Conservation (phyloP, 1,139 yeast genomes). For the Scheffersomyces parashehatae region DNA sequence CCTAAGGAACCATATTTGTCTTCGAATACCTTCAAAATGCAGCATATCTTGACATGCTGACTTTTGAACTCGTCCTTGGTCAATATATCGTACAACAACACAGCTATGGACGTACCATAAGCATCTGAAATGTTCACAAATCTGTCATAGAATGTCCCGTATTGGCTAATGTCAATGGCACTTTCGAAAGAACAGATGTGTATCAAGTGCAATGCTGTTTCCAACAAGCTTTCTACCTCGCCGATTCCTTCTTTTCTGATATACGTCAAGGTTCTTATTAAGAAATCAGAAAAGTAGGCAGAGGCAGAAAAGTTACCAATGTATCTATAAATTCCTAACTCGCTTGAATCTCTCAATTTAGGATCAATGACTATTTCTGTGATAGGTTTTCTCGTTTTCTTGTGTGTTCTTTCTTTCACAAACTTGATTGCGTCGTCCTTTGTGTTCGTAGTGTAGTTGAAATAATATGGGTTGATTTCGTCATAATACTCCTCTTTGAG, state of each 20-base stretch:
- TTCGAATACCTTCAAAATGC: slow-evolving; percentile 46
- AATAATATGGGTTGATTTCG: slow-evolving; percentile 76
- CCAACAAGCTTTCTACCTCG: slow-evolving; percentile 57
- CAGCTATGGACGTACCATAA: slow-evolving; percentile 45
- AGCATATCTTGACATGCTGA: slow-evolving; percentile 55
- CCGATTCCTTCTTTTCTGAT: slow-evolving; percentile 37
- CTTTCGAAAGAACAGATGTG: slow-evolving; percentile 52
- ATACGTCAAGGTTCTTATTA: slow-evolving; percentile 50
- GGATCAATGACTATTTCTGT: slow-evolving; percentile 56
- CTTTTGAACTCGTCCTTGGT: slow-evolving; percentile 36
- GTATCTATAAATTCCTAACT: slow-evolving; percentile 34
- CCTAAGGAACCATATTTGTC: slow-evolving; percentile 25
- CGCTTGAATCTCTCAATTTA: slow-evolving; percentile 21
- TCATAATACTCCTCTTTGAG: slow-evolving; percentile 59
- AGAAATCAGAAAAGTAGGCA: slow-evolving; percentile 50
- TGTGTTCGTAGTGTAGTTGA: slow-evolving; percentile 74
- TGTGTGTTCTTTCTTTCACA: slow-evolving; percentile 43
- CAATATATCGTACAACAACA: slow-evolving; percentile 46
- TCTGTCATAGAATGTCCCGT: slow-evolving; percentile 37
- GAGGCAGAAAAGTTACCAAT: slow-evolving; percentile 52
- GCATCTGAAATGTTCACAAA: slow-evolving; percentile 30
- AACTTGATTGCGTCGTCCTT: slow-evolving; percentile 73
- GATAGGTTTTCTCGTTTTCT: slow-evolving; percentile 31
- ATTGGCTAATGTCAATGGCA: slow-evolving; percentile 25
- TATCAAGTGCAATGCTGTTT: slow-evolving; percentile 64